Conservation (phyloP, 495 filamentous ascomycete genomes). For the Podospora pseudopauciseta region DNA sequence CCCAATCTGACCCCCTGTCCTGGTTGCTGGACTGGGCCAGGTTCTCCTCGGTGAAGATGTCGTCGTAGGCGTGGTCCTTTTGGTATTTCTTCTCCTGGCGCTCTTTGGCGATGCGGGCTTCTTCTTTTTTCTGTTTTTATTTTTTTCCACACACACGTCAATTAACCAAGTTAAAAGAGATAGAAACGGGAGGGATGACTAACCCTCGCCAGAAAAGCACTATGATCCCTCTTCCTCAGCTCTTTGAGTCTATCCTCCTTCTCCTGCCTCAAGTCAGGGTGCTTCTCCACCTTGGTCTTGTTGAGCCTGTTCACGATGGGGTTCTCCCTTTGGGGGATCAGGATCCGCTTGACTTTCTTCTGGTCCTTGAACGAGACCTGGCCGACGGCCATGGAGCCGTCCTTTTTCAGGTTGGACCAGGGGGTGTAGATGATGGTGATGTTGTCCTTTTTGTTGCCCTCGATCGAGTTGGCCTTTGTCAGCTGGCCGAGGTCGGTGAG, state of each 20-base stretch:
- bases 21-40: slow-evolving; percentile 65
- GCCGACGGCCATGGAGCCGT: slow-evolving; percentile 91
- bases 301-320: slow-evolving; percentile 91
- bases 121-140: slow-evolving; percentile 63
- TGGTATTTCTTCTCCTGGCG: slow-evolving; percentile 84
- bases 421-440: slow-evolving; percentile 95
- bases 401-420: slow-evolving; percentile 94
- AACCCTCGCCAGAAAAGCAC: slow-evolving; percentile 60
- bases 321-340: slow-evolving; percentile 76
- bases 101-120: slow-evolving; percentile 73
- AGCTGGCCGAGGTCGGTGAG: slow-evolving; percentile 87
- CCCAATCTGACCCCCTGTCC: slow-evolving; percentile 56
- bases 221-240: slow-evolving; percentile 66
- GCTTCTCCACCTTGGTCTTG: slow-evolving; percentile 87
- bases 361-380: slow-evolving; percentile 93
- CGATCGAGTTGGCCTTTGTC: slow-evolving; percentile 98
- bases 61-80: slow-evolving; percentile 93
- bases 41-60: slow-evolving; percentile 67
- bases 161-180: too few relatives aligned
- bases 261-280: slow-evolving; percentile 74
- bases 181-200: too few relatives aligned
- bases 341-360: slow-evolving; percentile 78
- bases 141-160: too few relatives aligned
- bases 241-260: slow-evolving; percentile 69
- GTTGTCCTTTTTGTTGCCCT: slow-evolving; percentile 99